These are phyloP conservation scores for Candida multigemmis DNA, from an alignment of 805 yeast genomes.

Conservation along the genomic window DNA sequence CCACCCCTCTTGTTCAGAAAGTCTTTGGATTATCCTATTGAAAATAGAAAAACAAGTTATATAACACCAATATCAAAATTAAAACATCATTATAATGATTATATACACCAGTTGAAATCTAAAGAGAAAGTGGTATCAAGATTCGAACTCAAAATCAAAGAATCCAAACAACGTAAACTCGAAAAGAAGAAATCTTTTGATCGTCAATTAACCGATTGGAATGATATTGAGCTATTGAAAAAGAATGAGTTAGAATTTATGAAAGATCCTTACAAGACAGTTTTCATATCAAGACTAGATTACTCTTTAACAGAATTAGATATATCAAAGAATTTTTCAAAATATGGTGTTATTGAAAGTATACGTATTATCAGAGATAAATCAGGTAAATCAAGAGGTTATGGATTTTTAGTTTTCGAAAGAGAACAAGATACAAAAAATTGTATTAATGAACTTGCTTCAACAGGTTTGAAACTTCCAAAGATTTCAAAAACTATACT, in stretches of 20 bases:
- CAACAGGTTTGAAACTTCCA: constrained; percentile 20
- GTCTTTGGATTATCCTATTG: constrained; percentile 43
- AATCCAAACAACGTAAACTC: too few species aligned
- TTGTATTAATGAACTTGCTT: constrained; percentile 53
- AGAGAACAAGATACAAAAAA: constrained; percentile 47
- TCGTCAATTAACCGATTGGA: constrained; percentile 23
- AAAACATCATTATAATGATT: constrained; percentile 12
- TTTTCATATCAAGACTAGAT: constrained; percentile 68
- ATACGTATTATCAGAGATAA: constrained; percentile 29
- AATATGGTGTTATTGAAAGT: constrained; percentile 64
- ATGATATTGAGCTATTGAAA: constrained; percentile 19
- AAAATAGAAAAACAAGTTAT: constrained; percentile 34
- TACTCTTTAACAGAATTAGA: constrained; percentile 62
- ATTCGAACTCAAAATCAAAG: constrained; percentile 3
- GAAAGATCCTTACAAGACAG: constrained; percentile 66
- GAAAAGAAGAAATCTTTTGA: constrained; percentile 7
- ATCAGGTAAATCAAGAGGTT: constrained; percentile 58
- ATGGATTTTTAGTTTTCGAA: constrained; percentile 72
- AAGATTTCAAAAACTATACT: constrained; percentile 38
- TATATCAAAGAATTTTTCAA: constrained; percentile 48
- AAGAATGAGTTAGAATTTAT: constrained; percentile 17
- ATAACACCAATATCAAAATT: constrained; percentile 38
- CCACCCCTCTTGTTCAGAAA: constrained; percentile 43
- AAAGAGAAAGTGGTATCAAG: constrained; percentile 1
- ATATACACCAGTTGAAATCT: constrained; percentile 9